A percentile compares a stretch with the other conserved stretches of the same genome.
phyloP scores from a whole-genome alignment of 2,329 filamentous ascomycete species.

The Colletotrichum sp. region DNA sequence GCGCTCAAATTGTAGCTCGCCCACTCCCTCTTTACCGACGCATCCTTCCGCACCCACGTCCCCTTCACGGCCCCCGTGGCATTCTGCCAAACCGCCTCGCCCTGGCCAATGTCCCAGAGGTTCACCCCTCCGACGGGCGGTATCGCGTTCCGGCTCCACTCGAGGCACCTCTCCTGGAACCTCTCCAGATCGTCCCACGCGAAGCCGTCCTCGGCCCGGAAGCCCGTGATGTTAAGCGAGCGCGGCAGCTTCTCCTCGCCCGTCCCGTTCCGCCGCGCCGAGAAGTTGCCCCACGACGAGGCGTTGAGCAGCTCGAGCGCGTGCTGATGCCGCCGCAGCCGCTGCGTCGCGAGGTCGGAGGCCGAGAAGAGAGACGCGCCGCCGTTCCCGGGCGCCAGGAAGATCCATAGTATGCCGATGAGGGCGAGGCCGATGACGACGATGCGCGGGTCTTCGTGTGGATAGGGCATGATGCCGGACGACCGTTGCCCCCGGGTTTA shows the following conservation, averaged over 20 bases:
- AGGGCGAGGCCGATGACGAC: conserved; percentile 44
- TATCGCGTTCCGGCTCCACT: conserved; percentile 62
- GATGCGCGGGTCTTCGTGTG: conserved; percentile 39
- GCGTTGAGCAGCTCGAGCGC: conserved; percentile 59
- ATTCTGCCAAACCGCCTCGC: conserved; percentile 72
- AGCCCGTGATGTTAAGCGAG: conserved; percentile 77
- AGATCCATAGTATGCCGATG: conserved; percentile 49
- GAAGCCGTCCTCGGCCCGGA: conserved; percentile 75
- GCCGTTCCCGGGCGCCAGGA: conserved; percentile 31
- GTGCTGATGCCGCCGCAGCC: conserved; percentile 56
- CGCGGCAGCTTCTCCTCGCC: conserved; percentile 29
- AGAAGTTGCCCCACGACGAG: conserved; percentile 66
- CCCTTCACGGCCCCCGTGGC: conserved; percentile 78
- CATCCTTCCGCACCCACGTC: conserved; percentile 70
- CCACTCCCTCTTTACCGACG: conserved; percentile 49
- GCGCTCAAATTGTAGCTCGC: conserved; percentile 67
- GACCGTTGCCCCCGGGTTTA: conserved; percentile 9
- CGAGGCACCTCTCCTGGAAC: conserved; percentile 69
- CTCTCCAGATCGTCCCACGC: conserved; percentile 76
- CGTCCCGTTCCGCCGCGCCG: conserved; percentile 38
- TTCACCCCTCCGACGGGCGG: conserved; percentile 44
- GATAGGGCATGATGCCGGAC: conserved; percentile 45
- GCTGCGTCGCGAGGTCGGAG: conserved; percentile 31
- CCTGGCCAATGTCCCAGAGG: conserved; percentile 41
- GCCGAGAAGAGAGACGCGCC: conserved; percentile 41